Evolutionary conservation across 225 moss, liverwort and hornwort species (phyloP).

Genomic region (Pseudisothecium myosuroides): DNA sequence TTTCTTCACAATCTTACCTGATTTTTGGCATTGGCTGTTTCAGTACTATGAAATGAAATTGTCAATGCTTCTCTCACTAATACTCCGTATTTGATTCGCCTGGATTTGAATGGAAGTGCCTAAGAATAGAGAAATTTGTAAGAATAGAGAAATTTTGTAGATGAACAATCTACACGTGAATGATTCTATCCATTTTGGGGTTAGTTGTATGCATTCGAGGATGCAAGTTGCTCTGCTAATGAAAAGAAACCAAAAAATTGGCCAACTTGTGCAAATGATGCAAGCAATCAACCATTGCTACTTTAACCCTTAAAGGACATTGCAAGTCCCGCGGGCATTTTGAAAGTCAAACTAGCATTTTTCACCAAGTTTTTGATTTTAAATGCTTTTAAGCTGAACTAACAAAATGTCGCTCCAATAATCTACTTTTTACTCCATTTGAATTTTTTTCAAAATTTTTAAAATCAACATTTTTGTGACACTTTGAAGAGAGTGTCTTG

Average conservation of each 20-base stretch:
- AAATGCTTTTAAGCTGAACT: no score
- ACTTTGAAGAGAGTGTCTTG: no score
- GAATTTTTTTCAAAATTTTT: no score
- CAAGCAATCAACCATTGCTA: neutral
- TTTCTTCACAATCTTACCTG: neutral
- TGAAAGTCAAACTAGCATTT: no score
- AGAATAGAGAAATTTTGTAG: neutral
- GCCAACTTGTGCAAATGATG: fast-evolving
- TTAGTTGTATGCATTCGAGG: neutral
- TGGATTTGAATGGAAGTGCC: neutral
- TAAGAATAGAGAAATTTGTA: neutral
- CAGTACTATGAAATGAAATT: neutral
- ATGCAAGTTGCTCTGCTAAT: neutral
- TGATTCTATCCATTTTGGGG: neutral
- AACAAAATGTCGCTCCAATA: no score
- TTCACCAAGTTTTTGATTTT: no score
- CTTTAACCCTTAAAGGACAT: no score
- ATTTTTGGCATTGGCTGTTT: neutral
- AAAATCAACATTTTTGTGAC: no score
- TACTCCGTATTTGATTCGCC: fast-evolving
- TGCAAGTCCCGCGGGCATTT: no score
- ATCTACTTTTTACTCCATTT: no score
- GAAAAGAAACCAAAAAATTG: neutral
- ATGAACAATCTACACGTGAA: neutral
- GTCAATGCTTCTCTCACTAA: neutral